Base-by-base conservation (phyloP, 1,139 yeast species). In the Scheffersomyces illinoinensis region DNA sequence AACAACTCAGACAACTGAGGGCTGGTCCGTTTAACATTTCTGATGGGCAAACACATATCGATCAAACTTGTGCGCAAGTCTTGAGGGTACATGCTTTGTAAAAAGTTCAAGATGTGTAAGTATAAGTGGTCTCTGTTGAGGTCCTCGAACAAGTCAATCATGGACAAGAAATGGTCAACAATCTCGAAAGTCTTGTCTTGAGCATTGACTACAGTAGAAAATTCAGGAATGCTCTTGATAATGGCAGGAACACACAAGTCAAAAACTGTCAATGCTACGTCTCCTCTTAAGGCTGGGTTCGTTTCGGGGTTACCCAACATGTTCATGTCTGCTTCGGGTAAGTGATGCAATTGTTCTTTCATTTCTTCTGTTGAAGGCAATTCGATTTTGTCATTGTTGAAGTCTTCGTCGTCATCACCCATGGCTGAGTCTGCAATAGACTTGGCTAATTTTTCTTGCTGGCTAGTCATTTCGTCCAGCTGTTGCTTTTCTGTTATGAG, bases 241-340 rank as follows among this genome's bases (percentile, higher is more conserved):
- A 89, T 69, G 5, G 86, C 79, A 39, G 85, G 83, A 58, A 90
- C 76, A 53, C 90, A 88, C 53, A 90, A 82, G 71, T 93, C 97
- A 69, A 85, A 93, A 23, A 93, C 85, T 0, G 96, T 86, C 65
- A 93, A 79, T 3, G 96, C 96, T 57, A 93, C 87, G 70, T 93
- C 97, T 59, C 98, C 98, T 67, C 87, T 87, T 65, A 93, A 79
- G 0, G 97, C 98, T 8, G 98, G 97, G 68, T 93, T 93, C 26
- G 92, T 86, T 56, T 90, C 95, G 17, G 90, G 88, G 64, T 88
- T 88, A 48, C 98, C 98, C 63, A 93, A 79, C 84, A 91, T 88
- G 64, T 87, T 88, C 82, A 92, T 84, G 70, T 93, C 96, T 19
- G 93, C 92, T 64, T 92, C 97, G 0, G 98, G 98, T 64, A 93